phyloP scores from a whole-genome alignment of 2,329 filamentous ascomycete genomes.

The Penicillium sp. region DNA sequence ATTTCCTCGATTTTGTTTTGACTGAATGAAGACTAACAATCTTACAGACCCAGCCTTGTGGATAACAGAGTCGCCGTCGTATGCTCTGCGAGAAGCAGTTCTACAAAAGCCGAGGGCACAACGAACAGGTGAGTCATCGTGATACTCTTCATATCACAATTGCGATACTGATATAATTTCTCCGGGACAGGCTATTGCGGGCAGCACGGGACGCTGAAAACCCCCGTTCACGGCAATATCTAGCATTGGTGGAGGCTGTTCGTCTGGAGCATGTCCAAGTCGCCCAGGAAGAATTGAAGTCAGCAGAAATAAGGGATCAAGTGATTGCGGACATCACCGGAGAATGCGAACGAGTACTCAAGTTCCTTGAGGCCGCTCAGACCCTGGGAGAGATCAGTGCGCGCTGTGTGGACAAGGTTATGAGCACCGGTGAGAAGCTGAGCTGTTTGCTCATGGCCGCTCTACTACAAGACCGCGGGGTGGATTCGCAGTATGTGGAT shows the following conservation, averaged over 20 bases:
- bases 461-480: constrained; percentile 74
- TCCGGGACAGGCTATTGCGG: constrained; percentile 42
- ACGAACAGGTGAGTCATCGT: constrained; percentile 76
- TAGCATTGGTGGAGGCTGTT: constrained; percentile 75
- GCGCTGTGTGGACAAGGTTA: constrained; percentile 79
- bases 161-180: constrained; percentile 1
- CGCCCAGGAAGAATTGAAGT: constrained; percentile 62
- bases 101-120: constrained; percentile 90
- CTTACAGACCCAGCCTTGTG: constrained; percentile 58
- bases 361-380: constrained; percentile 67
- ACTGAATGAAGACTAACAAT: neutral
- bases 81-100: constrained; percentile 91
- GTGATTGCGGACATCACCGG: constrained; percentile 68
- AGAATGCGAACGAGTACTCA: constrained; percentile 78
- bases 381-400: constrained; percentile 68
- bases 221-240: constrained; percentile 59
- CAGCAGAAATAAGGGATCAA: constrained; percentile 55
- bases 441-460: constrained; percentile 90
- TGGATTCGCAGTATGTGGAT: constrained; percentile 87
- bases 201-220: constrained; percentile 53
- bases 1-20: neutral
- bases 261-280: constrained; percentile 77
- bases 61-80: constrained; percentile 82
- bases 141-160: constrained; percentile 9
- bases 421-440: constrained; percentile 94